phyloP scores from a whole-genome alignment of 2,329 filamentous ascomycete genomes.

The Calycina herbarum region DNA sequence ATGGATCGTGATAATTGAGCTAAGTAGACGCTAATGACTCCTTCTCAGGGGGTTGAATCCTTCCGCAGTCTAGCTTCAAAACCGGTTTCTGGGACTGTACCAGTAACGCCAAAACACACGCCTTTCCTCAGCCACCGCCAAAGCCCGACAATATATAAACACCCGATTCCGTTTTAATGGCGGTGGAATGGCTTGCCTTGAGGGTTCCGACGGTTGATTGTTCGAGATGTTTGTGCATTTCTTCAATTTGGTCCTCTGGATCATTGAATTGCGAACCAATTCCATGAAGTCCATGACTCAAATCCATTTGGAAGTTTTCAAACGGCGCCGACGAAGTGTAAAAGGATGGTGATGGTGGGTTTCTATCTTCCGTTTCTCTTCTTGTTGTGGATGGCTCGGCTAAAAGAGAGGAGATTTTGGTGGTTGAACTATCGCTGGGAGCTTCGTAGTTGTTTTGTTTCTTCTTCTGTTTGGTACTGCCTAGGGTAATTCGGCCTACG shows the following conservation, averaged over 20 bases:
- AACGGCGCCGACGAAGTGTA: background rate
- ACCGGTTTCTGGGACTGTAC: background rate
- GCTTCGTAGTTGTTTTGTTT: background rate
- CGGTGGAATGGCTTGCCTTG: background rate
- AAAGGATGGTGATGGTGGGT: background rate
- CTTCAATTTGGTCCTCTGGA: background rate
- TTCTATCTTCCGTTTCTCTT: too few relatives aligned
- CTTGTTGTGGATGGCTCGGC: background rate
- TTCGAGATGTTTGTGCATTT: background rate
- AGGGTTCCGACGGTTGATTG: background rate
- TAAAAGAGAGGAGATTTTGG: background rate
- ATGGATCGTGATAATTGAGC: background rate
- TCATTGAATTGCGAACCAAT: background rate
- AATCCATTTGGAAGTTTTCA: background rate
- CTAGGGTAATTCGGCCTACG: constrained; percentile 71
- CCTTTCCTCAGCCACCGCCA: background rate
- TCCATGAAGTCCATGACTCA: background rate
- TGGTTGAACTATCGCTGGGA: background rate
- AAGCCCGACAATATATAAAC: background rate
- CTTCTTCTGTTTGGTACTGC: constrained; percentile 46
- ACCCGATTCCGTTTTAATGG: background rate
- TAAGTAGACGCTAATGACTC: background rate
- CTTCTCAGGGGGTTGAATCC: background rate
- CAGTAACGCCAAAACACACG: background rate
- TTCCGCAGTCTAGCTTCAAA: background rate